These are phyloP conservation scores for Neonothopanus nambi DNA, from an alignment of 1,284 basidiomycete species.

Conservation along the genomic window DNA sequence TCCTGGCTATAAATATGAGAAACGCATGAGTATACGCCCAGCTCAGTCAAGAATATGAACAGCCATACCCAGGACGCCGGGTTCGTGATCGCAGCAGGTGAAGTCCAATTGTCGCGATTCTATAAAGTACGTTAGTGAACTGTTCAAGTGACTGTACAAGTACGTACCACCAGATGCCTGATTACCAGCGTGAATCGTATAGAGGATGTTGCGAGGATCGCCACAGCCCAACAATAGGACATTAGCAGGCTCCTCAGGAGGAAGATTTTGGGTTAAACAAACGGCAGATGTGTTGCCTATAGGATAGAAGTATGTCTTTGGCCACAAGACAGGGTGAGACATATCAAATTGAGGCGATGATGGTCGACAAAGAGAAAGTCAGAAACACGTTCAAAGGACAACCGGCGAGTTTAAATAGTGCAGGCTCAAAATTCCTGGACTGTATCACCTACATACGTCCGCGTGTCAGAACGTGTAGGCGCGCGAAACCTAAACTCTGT, in stretches of 20 bases:
- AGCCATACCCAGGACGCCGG: slow-evolving; percentile 51
- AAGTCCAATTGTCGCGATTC: slow-evolving; percentile 46
- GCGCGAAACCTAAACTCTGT: no score
- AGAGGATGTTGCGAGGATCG: slow-evolving; percentile 56
- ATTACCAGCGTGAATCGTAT: slow-evolving; percentile 39
- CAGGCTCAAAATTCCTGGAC: no score
- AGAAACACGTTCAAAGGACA: no score
- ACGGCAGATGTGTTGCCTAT: slow-evolving; percentile 57
- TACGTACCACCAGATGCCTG: slow-evolving; percentile 21
- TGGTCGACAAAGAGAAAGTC: no score
- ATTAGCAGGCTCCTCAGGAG: slow-evolving; percentile 44
- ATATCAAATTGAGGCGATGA: no score
- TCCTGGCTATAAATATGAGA: slow-evolving; percentile 35
- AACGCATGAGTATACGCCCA: slow-evolving; percentile 18
- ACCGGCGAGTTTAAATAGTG: no score
- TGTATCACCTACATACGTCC: no score
- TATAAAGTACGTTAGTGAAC: not conserved
- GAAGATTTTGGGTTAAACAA: slow-evolving; percentile 47
- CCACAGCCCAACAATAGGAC: slow-evolving; percentile 58
- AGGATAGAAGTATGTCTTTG: slow-evolving; percentile 53
- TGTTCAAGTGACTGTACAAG: not conserved
- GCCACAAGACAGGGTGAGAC: slow-evolving; percentile 40
- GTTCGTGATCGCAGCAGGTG: slow-evolving; percentile 62
- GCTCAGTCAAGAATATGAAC: not conserved
- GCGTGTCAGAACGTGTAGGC: no score